phyloP scores from a whole-genome alignment of 2,329 filamentous ascomycete genomes.

The Epichloe gansuensis region DNA sequence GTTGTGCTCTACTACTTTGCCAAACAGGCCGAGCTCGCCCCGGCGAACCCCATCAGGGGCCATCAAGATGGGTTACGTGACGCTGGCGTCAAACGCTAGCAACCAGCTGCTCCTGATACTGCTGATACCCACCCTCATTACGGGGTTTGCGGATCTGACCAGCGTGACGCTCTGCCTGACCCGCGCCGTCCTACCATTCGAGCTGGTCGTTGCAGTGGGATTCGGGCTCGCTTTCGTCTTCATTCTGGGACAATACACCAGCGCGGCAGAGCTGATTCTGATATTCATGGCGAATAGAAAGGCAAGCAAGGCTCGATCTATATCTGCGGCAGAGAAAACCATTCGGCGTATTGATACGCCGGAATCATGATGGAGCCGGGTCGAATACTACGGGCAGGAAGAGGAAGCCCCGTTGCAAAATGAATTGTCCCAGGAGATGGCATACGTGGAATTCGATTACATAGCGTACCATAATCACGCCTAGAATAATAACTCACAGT shows the following conservation, averaged over 20 bases:
- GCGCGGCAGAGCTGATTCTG: conserved; percentile 11
- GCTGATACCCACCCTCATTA: conserved; percentile 11
- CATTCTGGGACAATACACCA: conserved; percentile 12
- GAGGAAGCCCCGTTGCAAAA: too few species aligned
- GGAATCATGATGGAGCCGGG: not conserved
- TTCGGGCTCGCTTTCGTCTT: conserved; percentile 14
- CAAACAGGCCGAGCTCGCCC: conserved; percentile 7
- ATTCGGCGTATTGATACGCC: not conserved
- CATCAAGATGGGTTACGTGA: not conserved
- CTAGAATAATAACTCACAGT: too few species aligned
- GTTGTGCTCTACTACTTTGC: conserved; percentile 14
- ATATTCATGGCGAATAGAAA: conserved; percentile 3
- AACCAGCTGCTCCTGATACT: conserved; percentile 18
- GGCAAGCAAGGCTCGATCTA: not conserved
- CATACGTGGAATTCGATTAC: too few species aligned
- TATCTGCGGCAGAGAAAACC: not conserved
- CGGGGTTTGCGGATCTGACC: conserved; percentile 19
- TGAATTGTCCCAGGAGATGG: too few species aligned
- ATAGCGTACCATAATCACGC: too few species aligned
- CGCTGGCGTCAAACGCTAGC: conserved; percentile 7
- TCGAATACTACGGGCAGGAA: too few species aligned
- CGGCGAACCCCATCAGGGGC: not conserved
- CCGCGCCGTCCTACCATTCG: conserved; percentile 15
- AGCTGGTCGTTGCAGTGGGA: conserved; percentile 14
- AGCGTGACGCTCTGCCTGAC: conserved; percentile 17